Conservation (phyloP, 2,329 filamentous ascomycete genomes). For the Dryadomyces quercivorus region DNA sequence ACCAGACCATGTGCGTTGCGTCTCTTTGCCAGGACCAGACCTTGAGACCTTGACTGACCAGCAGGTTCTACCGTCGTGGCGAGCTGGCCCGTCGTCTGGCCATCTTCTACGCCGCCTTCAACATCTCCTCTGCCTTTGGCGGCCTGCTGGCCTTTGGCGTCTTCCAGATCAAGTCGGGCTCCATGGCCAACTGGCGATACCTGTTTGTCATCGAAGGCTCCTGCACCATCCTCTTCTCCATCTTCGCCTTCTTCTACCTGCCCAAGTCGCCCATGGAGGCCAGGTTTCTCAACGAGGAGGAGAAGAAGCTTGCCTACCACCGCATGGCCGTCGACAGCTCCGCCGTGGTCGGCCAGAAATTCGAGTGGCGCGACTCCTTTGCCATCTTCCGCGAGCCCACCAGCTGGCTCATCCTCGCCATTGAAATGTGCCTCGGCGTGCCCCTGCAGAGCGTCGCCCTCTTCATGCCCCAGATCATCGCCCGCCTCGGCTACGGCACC, state of each 20-base stretch:
- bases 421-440: slow-evolving; percentile 48
- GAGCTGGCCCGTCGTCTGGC: slow-evolving; percentile 60
- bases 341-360: slow-evolving; percentile 41
- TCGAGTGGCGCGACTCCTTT: slow-evolving; percentile 37
- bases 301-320: slow-evolving; percentile 56
- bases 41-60: background rate
- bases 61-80: slow-evolving; percentile 55
- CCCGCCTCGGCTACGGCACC: slow-evolving; percentile 15
- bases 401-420: slow-evolving; percentile 35
- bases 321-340: slow-evolving; percentile 69
- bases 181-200: slow-evolving; percentile 32
- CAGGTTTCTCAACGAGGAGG: slow-evolving; percentile 49
- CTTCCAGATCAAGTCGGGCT: slow-evolving; percentile 30
- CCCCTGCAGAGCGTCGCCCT: slow-evolving; percentile 38
- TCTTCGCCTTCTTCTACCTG: slow-evolving; percentile 58
- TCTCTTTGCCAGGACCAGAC: no score
- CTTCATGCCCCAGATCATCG: slow-evolving; percentile 14
- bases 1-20: slow-evolving; percentile 43
- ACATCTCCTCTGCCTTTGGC: slow-evolving; percentile 12
- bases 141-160: slow-evolving; percentile 27
- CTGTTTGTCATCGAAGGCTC: slow-evolving; percentile 42
- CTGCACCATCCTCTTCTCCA: slow-evolving; percentile 46
- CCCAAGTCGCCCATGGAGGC: slow-evolving; percentile 50
- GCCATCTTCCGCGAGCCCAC: slow-evolving; percentile 38
- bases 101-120: slow-evolving; percentile 35